A percentile compares a stretch with the other conserved stretches of the same genome.
phyloP scores from a whole-genome alignment of 176 grass and related monocot species.

The Raddia distichophylla region DNA sequence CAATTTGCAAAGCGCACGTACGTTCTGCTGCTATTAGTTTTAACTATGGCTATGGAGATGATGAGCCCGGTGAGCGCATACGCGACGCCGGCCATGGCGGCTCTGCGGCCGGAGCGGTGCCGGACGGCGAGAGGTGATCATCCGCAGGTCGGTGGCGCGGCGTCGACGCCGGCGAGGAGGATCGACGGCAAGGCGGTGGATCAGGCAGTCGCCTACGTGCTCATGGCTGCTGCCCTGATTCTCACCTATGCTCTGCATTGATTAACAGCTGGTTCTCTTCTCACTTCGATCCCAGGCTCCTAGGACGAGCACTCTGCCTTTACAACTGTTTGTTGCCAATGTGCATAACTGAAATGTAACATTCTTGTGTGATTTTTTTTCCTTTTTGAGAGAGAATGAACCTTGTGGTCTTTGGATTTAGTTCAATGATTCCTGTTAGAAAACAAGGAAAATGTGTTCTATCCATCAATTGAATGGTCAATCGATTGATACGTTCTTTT shows the following conservation, averaged over 20 bases:
- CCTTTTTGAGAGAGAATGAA: not conserved
- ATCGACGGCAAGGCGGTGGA: slow-evolving; percentile 19
- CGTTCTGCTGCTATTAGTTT: too few species aligned
- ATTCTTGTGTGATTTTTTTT: not conserved
- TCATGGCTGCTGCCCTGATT: not conserved
- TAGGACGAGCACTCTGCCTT: too few species aligned
- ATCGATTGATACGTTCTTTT: not conserved
- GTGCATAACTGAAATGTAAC: not conserved
- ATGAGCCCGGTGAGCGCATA: not conserved
- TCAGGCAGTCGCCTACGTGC: slow-evolving; percentile 10
- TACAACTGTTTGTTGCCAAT: not conserved
- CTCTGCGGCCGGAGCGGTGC: not conserved
- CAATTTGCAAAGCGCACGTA: too few species aligned
- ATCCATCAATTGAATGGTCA: not conserved
- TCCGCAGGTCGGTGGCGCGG: not conserved
- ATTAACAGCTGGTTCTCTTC: not conserved
- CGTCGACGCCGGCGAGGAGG: not conserved
- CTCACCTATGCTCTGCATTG: slow-evolving; percentile 11
- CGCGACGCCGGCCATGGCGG: not conserved
- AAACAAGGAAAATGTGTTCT: not conserved
- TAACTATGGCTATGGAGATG: not conserved
- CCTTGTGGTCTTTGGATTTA: not conserved
- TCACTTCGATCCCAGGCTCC: too few species aligned
- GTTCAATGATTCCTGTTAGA: not conserved
- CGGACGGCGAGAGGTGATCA: not conserved